Conservation (phyloP, 805 yeast species). For the Candida sphagnicola region DNA sequence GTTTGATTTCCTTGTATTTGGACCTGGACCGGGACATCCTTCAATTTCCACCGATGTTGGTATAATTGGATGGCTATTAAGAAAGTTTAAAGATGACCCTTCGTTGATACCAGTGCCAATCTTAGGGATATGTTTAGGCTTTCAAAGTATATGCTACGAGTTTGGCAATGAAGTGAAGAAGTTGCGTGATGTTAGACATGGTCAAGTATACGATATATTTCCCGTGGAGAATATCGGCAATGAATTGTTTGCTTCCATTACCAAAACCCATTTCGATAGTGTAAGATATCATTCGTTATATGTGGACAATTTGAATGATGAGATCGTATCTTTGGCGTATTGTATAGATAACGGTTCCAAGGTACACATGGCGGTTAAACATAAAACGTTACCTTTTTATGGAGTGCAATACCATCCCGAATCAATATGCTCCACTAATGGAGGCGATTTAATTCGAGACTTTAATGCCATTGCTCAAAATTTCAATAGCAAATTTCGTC, state of each 20-base stretch:
- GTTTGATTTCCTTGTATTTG: slow-evolving; percentile 77
- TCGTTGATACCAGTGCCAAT: slow-evolving; percentile 47
- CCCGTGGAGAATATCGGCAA: slow-evolving; percentile 39
- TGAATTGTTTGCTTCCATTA: slow-evolving; percentile 17
- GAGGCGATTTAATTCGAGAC: slow-evolving; percentile 54
- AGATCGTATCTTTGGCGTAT: slow-evolving; percentile 57
- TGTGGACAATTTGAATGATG: slow-evolving; percentile 34
- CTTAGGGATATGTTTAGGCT: slow-evolving; percentile 90
- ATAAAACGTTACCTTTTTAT: slow-evolving; percentile 59
- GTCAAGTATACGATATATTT: slow-evolving; percentile 64
- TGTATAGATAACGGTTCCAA: slow-evolving; percentile 33
- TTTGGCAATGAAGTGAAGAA: slow-evolving; percentile 55
- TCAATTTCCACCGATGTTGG: slow-evolving; percentile 61
- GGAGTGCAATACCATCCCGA: slow-evolving; percentile 99
- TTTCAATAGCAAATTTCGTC: slow-evolving; percentile 24
- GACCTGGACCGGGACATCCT: slow-evolving; percentile 99
- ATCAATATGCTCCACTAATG: slow-evolving; percentile 76
- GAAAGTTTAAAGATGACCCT: slow-evolving; percentile 14
- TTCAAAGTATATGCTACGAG: slow-evolving; percentile 71
- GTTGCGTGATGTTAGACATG: slow-evolving; percentile 69
- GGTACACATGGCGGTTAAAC: slow-evolving; percentile 78
- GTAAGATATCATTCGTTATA: slow-evolving; percentile 89
- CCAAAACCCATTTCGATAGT: slow-evolving; percentile 43
- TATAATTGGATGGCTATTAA: slow-evolving; percentile 57
- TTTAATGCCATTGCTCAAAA: slow-evolving; percentile 51